phyloP scores from a whole-genome alignment of 2,329 filamentous ascomycete species.

The Rutstroemia sp. region DNA sequence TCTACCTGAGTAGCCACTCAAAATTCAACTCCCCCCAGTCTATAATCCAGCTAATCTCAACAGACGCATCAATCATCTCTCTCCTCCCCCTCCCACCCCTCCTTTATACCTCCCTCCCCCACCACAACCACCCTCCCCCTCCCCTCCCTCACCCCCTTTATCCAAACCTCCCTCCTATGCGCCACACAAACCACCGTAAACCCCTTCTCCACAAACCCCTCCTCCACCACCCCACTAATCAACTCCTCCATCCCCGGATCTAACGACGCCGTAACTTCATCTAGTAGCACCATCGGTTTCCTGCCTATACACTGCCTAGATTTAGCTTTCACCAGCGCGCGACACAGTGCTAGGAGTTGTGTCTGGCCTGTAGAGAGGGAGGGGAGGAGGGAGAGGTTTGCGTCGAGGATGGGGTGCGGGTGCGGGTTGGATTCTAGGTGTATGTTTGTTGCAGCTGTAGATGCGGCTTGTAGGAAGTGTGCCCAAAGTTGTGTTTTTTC shows the following conservation, averaged over 20 bases:
- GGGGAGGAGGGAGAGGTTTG: not conserved
- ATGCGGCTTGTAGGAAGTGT: not conserved
- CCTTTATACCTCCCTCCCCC: not conserved
- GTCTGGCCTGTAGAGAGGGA: not conserved
- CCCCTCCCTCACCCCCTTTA: not conserved
- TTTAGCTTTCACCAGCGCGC: not conserved
- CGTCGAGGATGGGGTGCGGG: not conserved
- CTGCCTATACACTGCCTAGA: not conserved
- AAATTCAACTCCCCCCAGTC: too few relatives aligned
- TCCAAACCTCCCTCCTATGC: not conserved
- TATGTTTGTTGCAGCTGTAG: not conserved
- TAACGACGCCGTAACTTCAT: slow-evolving; percentile 1
- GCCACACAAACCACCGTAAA: not conserved
- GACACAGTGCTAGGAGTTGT: not conserved
- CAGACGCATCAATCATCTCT: too few relatives aligned
- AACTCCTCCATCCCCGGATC: not conserved
- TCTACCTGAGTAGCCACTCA: too few relatives aligned
- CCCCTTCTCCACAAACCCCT: not conserved
- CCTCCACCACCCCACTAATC: not conserved
- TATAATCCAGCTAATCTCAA: too few relatives aligned
- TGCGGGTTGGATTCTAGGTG: not conserved
- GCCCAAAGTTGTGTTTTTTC: not conserved
- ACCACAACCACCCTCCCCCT: not conserved
- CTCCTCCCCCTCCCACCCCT: too few relatives aligned
- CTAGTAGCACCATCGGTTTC: not conserved